Evolutionary conservation across 371 early-diverging fungal species (phyloP).

Genomic region (Actinomortierella wolfii): DNA sequence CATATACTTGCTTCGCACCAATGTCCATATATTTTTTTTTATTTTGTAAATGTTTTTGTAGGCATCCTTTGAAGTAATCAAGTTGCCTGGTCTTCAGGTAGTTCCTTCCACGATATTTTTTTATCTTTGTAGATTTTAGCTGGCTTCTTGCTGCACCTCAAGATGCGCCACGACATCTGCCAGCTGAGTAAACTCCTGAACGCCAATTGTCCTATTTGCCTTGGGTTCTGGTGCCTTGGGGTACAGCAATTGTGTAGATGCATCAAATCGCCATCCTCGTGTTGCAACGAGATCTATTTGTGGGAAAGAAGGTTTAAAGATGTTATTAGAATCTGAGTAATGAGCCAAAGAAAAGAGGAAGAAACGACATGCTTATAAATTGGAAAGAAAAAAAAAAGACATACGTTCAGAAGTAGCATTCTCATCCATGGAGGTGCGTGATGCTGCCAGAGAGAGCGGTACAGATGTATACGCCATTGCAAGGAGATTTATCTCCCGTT

Average conservation of each 20-base stretch:
- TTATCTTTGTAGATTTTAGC: constrained; percentile 1
- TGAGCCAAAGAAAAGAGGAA: neutral
- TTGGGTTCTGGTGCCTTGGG: constrained; percentile 34
- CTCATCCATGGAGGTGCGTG: constrained; percentile 34
- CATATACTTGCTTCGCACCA: no score
- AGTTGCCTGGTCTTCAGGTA: no score
- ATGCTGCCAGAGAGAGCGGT: constrained; percentile 42
- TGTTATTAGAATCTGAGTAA: neutral
- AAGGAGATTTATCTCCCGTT: constrained; percentile 35
- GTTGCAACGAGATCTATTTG: constrained; percentile 44
- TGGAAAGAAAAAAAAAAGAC: neutral
- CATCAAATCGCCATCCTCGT: constrained; percentile 44
- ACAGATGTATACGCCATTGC: constrained; percentile 44
- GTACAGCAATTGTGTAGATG: constrained; percentile 36
- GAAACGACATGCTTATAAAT: neutral
- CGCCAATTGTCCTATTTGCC: constrained; percentile 22
- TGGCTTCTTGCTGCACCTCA: constrained; percentile 38
- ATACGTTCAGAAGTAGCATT: constrained; percentile 42
- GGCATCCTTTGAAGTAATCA: no score
- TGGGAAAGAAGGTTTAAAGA: neutral
- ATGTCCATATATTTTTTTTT: no score
- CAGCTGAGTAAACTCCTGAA: constrained; percentile 36
- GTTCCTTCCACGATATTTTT: no score
- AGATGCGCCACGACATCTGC: constrained; percentile 44
- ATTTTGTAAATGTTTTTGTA: no score